phyloP scores from a whole-genome alignment of 306 rosid genomes.

The Begonia masoniana region DNA sequence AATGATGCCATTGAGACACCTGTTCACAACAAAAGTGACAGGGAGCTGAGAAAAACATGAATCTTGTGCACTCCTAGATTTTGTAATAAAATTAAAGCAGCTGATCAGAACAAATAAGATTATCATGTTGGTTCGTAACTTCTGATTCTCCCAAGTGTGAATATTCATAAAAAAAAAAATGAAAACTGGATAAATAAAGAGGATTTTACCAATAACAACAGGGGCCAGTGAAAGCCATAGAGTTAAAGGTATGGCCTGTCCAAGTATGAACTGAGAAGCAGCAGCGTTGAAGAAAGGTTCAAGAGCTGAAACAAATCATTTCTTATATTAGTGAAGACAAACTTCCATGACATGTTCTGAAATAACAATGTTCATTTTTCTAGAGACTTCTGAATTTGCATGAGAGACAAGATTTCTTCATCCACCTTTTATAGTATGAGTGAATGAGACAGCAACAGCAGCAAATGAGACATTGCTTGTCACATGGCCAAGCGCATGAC shows the following conservation, averaged over 20 bases:
- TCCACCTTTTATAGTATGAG: conserved; percentile 40
- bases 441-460: conserved; percentile 50
- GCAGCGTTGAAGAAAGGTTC: conserved; percentile 54
- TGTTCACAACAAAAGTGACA: background rate
- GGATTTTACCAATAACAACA: conserved; percentile 34
- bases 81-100: too few relatives aligned
- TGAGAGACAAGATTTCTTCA: background rate
- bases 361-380: background rate
- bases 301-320: conserved; percentile 25
- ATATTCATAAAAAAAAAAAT: background rate
- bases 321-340: background rate
- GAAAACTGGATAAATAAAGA: background rate
- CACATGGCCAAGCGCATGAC: conserved; percentile 49
- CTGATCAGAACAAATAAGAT: too few relatives aligned
- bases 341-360: too few relatives aligned
- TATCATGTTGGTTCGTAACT: too few relatives aligned
- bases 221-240: conserved; percentile 43
- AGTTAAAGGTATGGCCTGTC: conserved; percentile 31
- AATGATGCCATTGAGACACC: conserved; percentile 52
- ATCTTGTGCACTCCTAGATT: too few relatives aligned
- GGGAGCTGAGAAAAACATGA: too few relatives aligned
- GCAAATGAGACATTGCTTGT: conserved; percentile 49
- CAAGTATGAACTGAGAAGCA: conserved; percentile 42
- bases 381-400: too few relatives aligned
- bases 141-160: too few relatives aligned